Conservation (phyloP, 768 basidiomycete species). For the Boletus reticulatus region DNA sequence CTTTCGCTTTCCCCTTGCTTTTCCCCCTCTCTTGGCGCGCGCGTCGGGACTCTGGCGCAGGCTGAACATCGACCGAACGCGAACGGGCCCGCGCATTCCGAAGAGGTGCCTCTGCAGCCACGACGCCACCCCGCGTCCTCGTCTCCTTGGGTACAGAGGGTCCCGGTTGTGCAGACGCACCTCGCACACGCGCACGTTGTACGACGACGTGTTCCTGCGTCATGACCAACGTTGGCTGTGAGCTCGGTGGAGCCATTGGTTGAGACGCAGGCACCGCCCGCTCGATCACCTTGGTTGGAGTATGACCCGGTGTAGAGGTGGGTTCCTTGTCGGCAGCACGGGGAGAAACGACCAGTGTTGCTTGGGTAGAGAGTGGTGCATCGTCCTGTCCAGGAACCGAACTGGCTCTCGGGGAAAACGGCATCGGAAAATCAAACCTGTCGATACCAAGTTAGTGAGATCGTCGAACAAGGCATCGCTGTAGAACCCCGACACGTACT, state of each 20-base stretch:
- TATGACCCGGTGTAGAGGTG: not conserved
- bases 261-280: not conserved
- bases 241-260: not conserved
- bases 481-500: constrained; percentile 10
- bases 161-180: constrained; percentile 12
- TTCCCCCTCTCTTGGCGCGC: not conserved
- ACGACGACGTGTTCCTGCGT: not conserved
- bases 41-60: not conserved
- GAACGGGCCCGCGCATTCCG: constrained; percentile 23
- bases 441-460: not conserved
- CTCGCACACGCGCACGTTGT: constrained; percentile 7
- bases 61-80: constrained; percentile 13
- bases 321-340: not conserved
- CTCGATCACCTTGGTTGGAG: not conserved
- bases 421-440: constrained; percentile 4
- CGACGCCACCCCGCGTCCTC: not conserved
- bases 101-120: constrained; percentile 6
- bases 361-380: constrained; percentile 22
- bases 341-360: constrained; percentile 26
- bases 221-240: constrained; percentile 9
- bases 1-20: not conserved
- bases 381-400: not conserved
- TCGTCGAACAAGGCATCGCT: not conserved
- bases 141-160: constrained; percentile 1
- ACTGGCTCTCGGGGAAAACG: not conserved